Percentiles rank a stretch among this genome's conserved stretches.
Evolutionary conservation across 2,329 filamentous ascomycete genomes (phyloP).

Genomic region (Thielaviopsis ethacetica): DNA sequence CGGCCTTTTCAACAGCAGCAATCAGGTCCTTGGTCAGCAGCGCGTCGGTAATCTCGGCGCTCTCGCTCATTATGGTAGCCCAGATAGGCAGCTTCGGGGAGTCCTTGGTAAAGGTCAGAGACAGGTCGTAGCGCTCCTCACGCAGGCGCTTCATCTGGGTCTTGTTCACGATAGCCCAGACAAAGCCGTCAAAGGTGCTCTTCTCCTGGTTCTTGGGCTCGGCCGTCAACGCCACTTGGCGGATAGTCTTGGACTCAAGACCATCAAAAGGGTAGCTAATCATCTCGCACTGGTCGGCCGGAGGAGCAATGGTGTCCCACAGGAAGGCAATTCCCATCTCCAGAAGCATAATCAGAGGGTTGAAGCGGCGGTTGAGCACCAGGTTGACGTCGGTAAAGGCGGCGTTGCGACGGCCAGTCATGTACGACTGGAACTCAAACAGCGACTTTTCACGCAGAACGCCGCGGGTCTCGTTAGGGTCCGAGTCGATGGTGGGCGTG

Average conservation of each 20-base stretch:
- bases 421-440: slow-evolving; percentile 76
- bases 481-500: slow-evolving; percentile 28
- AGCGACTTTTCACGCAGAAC: slow-evolving; percentile 74
- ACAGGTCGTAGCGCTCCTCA: slow-evolving; percentile 87
- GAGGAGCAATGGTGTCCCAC: slow-evolving; percentile 55
- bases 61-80: slow-evolving; percentile 93
- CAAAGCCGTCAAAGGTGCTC: slow-evolving; percentile 73
- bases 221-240: slow-evolving; percentile 40
- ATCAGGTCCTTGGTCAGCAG: slow-evolving; percentile 79
- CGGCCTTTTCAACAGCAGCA: slow-evolving; percentile 60
- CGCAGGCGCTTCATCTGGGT: slow-evolving; percentile 77
- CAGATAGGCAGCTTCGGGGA: slow-evolving; percentile 75
- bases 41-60: slow-evolving; percentile 78
- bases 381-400: slow-evolving; percentile 81
- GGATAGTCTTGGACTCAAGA: slow-evolving; percentile 65
- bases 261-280: slow-evolving; percentile 82
- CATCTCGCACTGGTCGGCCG: slow-evolving; percentile 59
- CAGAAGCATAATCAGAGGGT: slow-evolving; percentile 45
- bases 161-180: slow-evolving; percentile 94
- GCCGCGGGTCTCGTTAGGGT: slow-evolving; percentile 22
- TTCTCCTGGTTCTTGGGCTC: slow-evolving; percentile 40
- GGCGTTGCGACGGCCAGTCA: slow-evolving; percentile 79
- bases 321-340: slow-evolving; percentile 61
- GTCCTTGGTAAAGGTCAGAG: slow-evolving; percentile 85
- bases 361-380: slow-evolving; percentile 71